Percentiles rank a stretch among this genome's conserved stretches.
phyloP scores from a whole-genome alignment of 2,329 filamentous ascomycete species.

The Bretziella fagacearum region DNA sequence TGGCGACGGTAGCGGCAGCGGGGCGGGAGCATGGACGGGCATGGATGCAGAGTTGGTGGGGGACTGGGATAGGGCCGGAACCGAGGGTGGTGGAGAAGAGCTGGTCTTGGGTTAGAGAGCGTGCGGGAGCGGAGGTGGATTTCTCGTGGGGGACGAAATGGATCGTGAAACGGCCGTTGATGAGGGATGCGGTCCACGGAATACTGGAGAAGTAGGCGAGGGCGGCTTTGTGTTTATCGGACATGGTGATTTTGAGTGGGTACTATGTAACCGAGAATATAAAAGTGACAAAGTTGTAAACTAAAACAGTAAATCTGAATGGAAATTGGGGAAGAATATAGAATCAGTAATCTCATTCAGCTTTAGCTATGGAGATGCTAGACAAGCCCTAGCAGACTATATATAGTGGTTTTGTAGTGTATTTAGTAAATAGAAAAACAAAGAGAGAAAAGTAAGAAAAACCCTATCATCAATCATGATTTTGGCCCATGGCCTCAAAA shows the following conservation, averaged over 20 bases:
- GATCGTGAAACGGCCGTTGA: neutral
- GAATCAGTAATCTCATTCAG: no score
- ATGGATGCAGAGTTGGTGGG: slow-evolving; percentile 17
- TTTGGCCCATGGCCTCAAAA: no score
- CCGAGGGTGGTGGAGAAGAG: slow-evolving; percentile 16
- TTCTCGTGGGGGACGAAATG: slow-evolving; percentile 8
- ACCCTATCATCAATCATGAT: no score
- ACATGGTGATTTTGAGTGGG: neutral
- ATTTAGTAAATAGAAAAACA: no score
- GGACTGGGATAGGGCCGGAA: slow-evolving; percentile 15
- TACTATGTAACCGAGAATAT: neutral
- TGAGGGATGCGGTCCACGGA: slow-evolving; percentile 12
- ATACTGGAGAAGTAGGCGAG: slow-evolving; percentile 12
- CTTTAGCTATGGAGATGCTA: no score
- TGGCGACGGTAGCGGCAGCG: neutral
- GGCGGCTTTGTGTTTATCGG: neutral
- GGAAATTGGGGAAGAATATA: no score
- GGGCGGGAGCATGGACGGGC: slow-evolving; percentile 11
- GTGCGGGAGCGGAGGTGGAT: neutral
- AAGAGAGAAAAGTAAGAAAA: no score
- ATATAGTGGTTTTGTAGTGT: no score
- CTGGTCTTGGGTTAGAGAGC: slow-evolving; percentile 10
- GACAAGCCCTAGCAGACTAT: no score
- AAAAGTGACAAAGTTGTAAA: neutral
- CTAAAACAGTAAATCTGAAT: no score